Percentiles rank a stretch among this genome's conserved stretches.
These are phyloP conservation scores for Clarireedia paspali DNA, from an alignment of 2,329 filamentous ascomycete species.

Conservation along the genomic window DNA sequence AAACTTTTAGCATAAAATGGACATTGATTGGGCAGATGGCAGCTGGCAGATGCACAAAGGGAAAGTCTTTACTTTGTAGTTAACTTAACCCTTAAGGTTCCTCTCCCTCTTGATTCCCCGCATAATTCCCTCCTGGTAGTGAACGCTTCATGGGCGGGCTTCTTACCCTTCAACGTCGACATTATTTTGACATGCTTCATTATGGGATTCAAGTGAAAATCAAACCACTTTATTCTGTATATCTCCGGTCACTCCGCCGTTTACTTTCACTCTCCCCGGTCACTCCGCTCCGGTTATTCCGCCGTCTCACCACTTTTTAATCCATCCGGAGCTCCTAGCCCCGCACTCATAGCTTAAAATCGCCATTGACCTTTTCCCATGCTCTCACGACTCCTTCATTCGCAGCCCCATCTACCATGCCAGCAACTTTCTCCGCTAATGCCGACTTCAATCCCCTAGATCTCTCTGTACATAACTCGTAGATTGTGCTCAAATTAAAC, in stretches of 20 bases:
- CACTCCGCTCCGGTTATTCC: not conserved
- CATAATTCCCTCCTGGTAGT: no score
- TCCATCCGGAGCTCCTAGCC: not conserved
- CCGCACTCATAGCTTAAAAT: constrained; percentile 25
- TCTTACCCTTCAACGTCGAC: no score
- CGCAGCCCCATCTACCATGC: constrained; percentile 5
- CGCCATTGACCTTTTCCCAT: constrained; percentile 29
- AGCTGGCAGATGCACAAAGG: no score
- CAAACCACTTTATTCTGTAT: no score
- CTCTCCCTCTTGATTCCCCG: no score
- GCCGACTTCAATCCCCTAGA: constrained; percentile 61
- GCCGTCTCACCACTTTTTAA: not conserved
- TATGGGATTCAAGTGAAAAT: no score
- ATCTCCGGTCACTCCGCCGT: no score
- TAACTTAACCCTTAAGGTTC: no score
- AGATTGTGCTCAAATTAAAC: constrained; percentile 86
- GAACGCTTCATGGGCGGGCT: no score
- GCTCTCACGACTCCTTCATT: constrained; percentile 10
- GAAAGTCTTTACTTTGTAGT: no score
- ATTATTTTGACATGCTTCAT: no score
- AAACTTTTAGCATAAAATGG: not conserved
- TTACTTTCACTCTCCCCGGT: not conserved
- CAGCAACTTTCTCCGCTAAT: constrained; percentile 63
- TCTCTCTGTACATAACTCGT: constrained; percentile 81
- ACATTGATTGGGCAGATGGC: no score